Conservation (phyloP, 169 alveolate species). For the Cryptosporidium bovis region DNA sequence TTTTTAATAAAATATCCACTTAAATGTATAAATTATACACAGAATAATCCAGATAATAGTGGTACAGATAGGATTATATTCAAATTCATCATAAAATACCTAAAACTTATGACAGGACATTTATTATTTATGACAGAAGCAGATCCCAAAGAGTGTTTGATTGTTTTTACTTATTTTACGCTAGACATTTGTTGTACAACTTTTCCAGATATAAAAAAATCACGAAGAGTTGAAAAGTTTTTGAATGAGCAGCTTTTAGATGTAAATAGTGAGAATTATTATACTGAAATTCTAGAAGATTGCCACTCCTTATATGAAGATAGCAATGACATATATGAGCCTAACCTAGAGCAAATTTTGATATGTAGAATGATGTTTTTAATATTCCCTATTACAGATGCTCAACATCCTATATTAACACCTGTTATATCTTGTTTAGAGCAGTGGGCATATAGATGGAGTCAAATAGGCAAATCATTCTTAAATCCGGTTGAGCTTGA, state of each 20-base stretch:
- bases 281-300: conserved; percentile 40
- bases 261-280: conserved; percentile 42
- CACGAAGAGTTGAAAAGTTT: conserved; percentile 16
- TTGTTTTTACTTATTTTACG: conserved; percentile 36
- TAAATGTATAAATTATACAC: not conserved
- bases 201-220: conserved; percentile 29
- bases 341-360: conserved; percentile 27
- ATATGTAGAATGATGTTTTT: conserved; percentile 61
- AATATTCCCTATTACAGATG: conserved; percentile 58
- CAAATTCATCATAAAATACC: conserved; percentile 7
- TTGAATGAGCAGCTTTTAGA: conserved; percentile 12
- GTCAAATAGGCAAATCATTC: conserved; percentile 47
- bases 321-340: conserved; percentile 19
- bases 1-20: conserved; percentile 47
- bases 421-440: conserved; percentile 52
- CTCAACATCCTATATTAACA: conserved; percentile 60
- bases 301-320: conserved; percentile 41
- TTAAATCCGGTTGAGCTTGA: not conserved
- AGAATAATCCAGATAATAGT: not conserved
- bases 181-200: conserved; percentile 57
- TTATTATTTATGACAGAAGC: conserved; percentile 49
- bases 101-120: conserved; percentile 55
- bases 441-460: conserved; percentile 73
- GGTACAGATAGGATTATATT: not conserved
- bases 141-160: conserved; percentile 32